Evolutionary conservation across 257 asterid genomes (phyloP).

Genomic region (Euphrasia confusa): DNA sequence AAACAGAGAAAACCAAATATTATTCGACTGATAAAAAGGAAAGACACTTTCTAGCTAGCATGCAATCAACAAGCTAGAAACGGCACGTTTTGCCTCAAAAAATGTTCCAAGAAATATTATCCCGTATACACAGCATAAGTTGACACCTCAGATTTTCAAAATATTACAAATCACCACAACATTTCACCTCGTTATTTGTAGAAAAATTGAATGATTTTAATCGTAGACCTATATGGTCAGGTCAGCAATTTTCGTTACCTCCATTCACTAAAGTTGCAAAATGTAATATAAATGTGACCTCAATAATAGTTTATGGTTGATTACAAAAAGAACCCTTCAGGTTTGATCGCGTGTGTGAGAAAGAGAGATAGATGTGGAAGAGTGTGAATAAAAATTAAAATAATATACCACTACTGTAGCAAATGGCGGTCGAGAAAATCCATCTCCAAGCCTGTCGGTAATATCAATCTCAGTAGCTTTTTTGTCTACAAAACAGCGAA

Average conservation of each 20-base stretch:
- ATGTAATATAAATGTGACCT: too few species aligned
- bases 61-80: background rate
- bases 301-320: too few species aligned
- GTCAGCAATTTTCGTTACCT: background rate
- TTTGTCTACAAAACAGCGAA: slow-evolving; percentile 73
- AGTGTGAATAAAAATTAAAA: slow-evolving; percentile 12
- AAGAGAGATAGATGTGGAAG: background rate
- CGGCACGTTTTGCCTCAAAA: background rate
- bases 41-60: background rate
- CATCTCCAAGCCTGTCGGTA: slow-evolving; percentile 77
- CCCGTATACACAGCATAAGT: background rate
- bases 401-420: slow-evolving; percentile 80
- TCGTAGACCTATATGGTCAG: background rate
- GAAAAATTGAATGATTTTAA: background rate
- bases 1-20: slow-evolving; percentile 24
- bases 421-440: slow-evolving; percentile 93
- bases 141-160: background rate
- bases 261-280: background rate
- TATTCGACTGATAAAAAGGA: background rate
- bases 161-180: background rate
- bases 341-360: background rate
- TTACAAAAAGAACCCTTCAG: background rate
- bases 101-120: slow-evolving; percentile 4
- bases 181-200: background rate
- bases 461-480: slow-evolving; percentile 74